These are phyloP conservation scores for Kingdonia uniflora DNA, from an alignment of 164 flowering plant species.

Conservation along the genomic window DNA sequence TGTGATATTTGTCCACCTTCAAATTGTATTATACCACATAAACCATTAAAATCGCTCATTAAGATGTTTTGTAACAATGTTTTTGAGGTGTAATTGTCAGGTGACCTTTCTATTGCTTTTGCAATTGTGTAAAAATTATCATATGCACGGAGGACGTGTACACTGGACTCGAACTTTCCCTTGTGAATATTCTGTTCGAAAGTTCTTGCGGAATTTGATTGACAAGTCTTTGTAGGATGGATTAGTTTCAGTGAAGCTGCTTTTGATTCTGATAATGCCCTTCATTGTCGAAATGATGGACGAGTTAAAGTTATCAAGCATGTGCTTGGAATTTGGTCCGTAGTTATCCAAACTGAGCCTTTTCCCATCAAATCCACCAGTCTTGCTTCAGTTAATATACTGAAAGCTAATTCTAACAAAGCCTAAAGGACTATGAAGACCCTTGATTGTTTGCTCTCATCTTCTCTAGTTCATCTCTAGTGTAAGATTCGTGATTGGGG, in stretches of 20 bases:
- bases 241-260: not conserved
- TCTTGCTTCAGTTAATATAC: slow-evolving; percentile 13
- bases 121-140: slow-evolving; percentile 7
- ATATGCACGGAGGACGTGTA: slow-evolving; percentile 13
- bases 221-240: not conserved
- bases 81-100: slow-evolving; percentile 2
- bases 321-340: not conserved
- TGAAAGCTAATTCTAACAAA: slow-evolving; percentile 7
- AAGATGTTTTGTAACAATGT: slow-evolving; percentile 6
- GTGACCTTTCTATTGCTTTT: not conserved
- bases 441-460: slow-evolving; percentile 12
- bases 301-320: not conserved
- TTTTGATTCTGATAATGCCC: slow-evolving; percentile 14
- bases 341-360: slow-evolving; percentile 12
- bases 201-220: not conserved
- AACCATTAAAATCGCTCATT: slow-evolving; percentile 12
- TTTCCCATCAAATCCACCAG: slow-evolving; percentile 11
- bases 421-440: slow-evolving; percentile 25
- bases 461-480: slow-evolving; percentile 12
- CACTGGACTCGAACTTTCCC: slow-evolving; percentile 11
- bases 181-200: slow-evolving; percentile 9
- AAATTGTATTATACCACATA: slow-evolving; percentile 18
- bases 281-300: slow-evolving; percentile 11
- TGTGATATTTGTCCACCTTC: slow-evolving; percentile 2
- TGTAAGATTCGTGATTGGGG: not conserved